Evolutionary conservation across 2,329 filamentous ascomycete species (phyloP), one percentile per base, ranked within the genome.

Genomic region (Alternaria novae-zelandiae): DNA sequence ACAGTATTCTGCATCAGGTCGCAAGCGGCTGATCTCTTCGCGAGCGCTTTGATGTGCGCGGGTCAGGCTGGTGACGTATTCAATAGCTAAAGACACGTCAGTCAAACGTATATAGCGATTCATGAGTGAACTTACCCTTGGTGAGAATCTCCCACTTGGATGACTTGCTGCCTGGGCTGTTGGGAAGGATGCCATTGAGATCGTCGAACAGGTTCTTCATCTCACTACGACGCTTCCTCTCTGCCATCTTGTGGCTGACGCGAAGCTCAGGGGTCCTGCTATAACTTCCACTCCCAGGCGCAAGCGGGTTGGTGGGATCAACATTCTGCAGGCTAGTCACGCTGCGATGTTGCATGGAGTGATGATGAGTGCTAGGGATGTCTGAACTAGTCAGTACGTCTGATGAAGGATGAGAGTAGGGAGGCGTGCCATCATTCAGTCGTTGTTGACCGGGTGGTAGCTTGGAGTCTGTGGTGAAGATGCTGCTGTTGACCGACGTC

Each of bases 111-210:
- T 15, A 12, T 1, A 61, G 45, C 12, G 26, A 44, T n/a, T 9
- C 15, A n/a, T 13, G 8, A 25, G 3, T 21, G n/a, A 25, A 77
- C 86, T 66, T 82, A 94, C 92, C 91, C 84, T 95, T 95, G 3
- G 91, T 94, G 15, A 96, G 78, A 53, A 95, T 94, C 72, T 96
- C 92, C 92, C 92, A 96, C 72, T 96, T 96, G 70, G 91, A 94
- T 0, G 92, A 92, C 78, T 96, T 96, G 23, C 90, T 91, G 2
- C 92, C 92, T 15, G 92, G 88, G 72, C 93, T 92, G 70, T 93
- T 91, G 2, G 92, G 92, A 82, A 95, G 90, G 41, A 93, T 84
- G 69, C 91, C 90, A 69, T 93, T 88, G 9, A 96, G 82, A 70
- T 93, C 90, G 69, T 96, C 92, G 74, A 96, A 96, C 0, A 96